Conservation (phyloP, 1,139 yeast species). For the Debaryomyces udenii region DNA sequence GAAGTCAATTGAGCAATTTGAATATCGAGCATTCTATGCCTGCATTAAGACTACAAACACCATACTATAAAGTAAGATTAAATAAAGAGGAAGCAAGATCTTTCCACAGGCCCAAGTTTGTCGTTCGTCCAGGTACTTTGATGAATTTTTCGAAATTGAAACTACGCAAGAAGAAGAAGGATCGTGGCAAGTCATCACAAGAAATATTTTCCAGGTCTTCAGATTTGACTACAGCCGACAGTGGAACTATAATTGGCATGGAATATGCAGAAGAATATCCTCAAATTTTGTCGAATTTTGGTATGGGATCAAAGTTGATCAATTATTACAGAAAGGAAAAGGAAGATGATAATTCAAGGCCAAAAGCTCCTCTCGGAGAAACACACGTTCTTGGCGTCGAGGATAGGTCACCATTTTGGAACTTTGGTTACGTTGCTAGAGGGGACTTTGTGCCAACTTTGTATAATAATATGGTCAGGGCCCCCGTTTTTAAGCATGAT, state of each 20-base stretch:
- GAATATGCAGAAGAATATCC: conserved; percentile 95
- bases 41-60: conserved; percentile 84
- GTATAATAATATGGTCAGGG: conserved; percentile 88
- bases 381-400: conserved; percentile 94
- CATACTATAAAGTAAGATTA: conserved; percentile 82
- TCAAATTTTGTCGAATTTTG: conserved; percentile 78
- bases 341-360: conserved; percentile 83
- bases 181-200: conserved; percentile 76
- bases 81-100: conserved; percentile 71
- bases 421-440: conserved; percentile 93
- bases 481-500: conserved; percentile 92
- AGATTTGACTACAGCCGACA: conserved; percentile 84
- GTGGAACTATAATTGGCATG: conserved; percentile 73
- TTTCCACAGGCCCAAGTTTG: conserved; percentile 79
- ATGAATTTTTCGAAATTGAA: conserved; percentile 77
- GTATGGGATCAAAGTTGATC: conserved; percentile 94
- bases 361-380: conserved; percentile 89
- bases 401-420: conserved; percentile 98
- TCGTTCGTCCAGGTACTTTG: conserved; percentile 74
- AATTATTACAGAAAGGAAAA: conserved; percentile 87
- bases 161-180: conserved; percentile 85
- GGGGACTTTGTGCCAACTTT: conserved; percentile 93
- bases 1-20: conserved; percentile 90
- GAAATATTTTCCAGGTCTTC: conserved; percentile 72
- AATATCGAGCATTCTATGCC: conserved; percentile 91